These are phyloP conservation scores for Pleurozium schreberi DNA, from an alignment of 225 moss, liverwort and hornwort genomes.

Conservation along the genomic window DNA sequence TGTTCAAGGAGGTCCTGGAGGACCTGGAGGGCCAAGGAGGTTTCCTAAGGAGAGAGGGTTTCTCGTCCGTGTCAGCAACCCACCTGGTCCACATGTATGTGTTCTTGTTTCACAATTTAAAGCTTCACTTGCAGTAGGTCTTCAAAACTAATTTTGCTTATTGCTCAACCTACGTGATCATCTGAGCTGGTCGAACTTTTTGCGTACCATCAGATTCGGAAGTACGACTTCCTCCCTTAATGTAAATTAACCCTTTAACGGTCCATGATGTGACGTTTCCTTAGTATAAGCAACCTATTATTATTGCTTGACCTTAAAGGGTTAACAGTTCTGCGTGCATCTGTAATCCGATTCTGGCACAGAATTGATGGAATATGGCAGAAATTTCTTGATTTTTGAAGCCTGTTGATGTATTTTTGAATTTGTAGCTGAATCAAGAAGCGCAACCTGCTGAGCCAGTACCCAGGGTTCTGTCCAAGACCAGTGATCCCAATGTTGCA, in stretches of 20 bases:
- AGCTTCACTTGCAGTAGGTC: not conserved
- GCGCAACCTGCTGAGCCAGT: conserved; percentile 61
- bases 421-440: conserved; percentile 56
- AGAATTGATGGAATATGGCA: not conserved
- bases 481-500: conserved; percentile 85
- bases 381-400: not conserved
- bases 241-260: not conserved
- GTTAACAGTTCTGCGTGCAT: not conserved
- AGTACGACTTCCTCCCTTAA: not conserved
- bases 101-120: not conserved
- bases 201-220: not conserved
- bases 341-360: not conserved
- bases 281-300: not conserved
- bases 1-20: conserved; percentile 11
- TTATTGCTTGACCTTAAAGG: not conserved
- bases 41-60: conserved; percentile 54
- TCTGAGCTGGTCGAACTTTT: not conserved
- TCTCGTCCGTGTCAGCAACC: conserved; percentile 48
- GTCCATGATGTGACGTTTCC: not conserved
- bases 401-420: not conserved
- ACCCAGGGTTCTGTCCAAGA: conserved; percentile 82
- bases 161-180: not conserved
- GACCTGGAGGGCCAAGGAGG: conserved; percentile 26
- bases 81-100: conserved; percentile 37
- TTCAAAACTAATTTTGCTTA: not conserved